Evolutionary conservation across 352 stramenopile genomes (phyloP), one percentile per base, ranked within the genome.

Genomic region (Plasmopara viticola): DNA sequence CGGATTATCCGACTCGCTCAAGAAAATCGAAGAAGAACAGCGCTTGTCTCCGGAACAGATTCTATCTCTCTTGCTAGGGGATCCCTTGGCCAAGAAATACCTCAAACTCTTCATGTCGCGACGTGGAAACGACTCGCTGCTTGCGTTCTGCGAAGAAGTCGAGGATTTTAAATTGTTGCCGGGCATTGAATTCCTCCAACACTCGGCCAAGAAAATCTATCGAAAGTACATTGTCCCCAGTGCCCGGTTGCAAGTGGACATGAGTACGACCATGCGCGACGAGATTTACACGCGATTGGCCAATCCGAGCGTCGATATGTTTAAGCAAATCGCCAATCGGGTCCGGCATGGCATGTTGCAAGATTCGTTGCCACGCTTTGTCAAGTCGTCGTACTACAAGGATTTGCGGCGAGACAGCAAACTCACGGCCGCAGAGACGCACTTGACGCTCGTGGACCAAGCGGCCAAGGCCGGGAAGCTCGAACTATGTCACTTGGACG

Each of bases 201-300:
- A 90, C 55, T 84, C 75, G 15, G 82, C 82, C 53, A 89, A 87
- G 62, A 92, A 92, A 58, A 86, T 92, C 49, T 90, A 87, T 49
- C 74, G 78, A 45, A 92, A 92, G 58, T 92, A 92, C 52, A 84
- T 92, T 42, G 64, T 86, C 46, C 77, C 78, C 13, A 81, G 60
- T 34, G 77, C 82, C 20, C 80, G 84, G 43, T 65, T 92, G 25
- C 82, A 92, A 50, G 82, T 92, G 0, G 82, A 92, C 64, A 92
- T 92, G 78, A 87, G 74, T 57, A 80, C 69, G 7, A 67, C 74
- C 6, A 90, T 92, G 77, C 79, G 82, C 9, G 73, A 89, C 30
- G 82, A 92, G 41, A 87, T 92, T 53, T 78, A 61, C 35, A 55
- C 80, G 48, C 64, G 66, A 14, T 60, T 92, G 17, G 40, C 71